Base-by-base conservation (phyloP, 75 land plant genomes). In the Isoetes taiwanensis region DNA sequence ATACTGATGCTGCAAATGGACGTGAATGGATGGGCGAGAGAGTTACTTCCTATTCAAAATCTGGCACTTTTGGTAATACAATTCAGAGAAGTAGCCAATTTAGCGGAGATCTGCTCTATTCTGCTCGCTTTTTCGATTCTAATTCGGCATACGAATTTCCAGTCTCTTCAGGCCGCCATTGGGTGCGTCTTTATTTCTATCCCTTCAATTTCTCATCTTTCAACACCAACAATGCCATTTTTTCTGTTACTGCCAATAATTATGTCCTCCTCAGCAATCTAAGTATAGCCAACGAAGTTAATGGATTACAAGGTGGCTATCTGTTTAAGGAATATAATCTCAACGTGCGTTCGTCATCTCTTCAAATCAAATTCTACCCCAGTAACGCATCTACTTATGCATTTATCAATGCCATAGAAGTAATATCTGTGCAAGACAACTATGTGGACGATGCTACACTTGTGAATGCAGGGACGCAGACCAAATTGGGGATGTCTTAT, bases 141-240 rank as follows among this genome's bases (percentile, higher is more conserved):
- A 58, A 58, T 12, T 19, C 72, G 5, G 28, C 69, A 11, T 84
- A 80, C 52, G 48, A 31, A 0, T 68, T 84, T 59, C 52, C 71
- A 2, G 61, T 84, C 4, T 16, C 64, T 19, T 35, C 42, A n/a
- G 96, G 96, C 8, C 65, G 79, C 10, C 67, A 76, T 26, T 72
- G 65, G 70, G 25, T 85, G 29, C 58, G 90, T 2, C 74, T 85
- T n/a, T 65, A 85, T 56, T 85, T 85, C 56, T 80, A 81, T 37
- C 90, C 90, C 0, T 35, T 80, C 4, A 17, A 64, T 11, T 74
- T 68, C 60, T 2, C 41, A 4, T 21, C 40, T 26, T 30, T 64
- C 34, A 28, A 66, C 37, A 3, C 65, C n/a, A 19, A 24, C 9
- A 30, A 64, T 9, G 54, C 83, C 1, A 69, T 42, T 58, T 70